Evolutionary conservation across 2,329 filamentous ascomycete species (phyloP).

Genomic region (Fusarium protoensiforme): DNA sequence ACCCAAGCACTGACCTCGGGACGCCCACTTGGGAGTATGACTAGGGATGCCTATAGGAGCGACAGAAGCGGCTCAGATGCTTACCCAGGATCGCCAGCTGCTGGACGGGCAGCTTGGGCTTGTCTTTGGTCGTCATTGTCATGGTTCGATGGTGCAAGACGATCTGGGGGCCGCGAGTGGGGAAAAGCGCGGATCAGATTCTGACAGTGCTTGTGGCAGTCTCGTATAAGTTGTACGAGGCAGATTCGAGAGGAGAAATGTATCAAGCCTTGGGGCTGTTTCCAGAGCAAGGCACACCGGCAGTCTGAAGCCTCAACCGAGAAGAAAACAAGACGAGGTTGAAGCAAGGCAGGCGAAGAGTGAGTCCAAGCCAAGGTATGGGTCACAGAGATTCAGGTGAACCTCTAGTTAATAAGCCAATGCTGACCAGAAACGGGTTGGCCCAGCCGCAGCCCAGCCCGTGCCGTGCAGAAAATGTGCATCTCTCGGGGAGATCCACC

Average conservation of each 20-base stretch:
- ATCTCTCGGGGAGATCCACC: constrained; percentile 3
- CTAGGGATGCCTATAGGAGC: neutral
- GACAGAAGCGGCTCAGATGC: constrained; percentile 35
- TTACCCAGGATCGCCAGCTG: constrained; percentile 84
- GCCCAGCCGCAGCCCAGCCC: neutral
- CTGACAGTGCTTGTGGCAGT: neutral
- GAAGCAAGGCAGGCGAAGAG: constrained; percentile 5
- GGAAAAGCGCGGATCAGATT: constrained; percentile 7
- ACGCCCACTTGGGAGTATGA: neutral
- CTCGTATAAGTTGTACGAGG: neutral
- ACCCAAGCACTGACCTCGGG: constrained; percentile 4
- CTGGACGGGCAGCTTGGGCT: constrained; percentile 76
- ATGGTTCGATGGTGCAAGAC: constrained; percentile 19
- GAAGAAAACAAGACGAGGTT: constrained; percentile 10
- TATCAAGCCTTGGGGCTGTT: neutral
- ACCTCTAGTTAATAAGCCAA: constrained; percentile 7
- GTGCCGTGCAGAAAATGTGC: constrained; percentile 17
- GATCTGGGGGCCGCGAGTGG: constrained; percentile 7
- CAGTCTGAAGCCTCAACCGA: neutral
- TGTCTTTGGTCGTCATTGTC: constrained; percentile 40
- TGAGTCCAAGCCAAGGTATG: constrained; percentile 9
- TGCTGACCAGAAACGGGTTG: constrained; percentile 23
- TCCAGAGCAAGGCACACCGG: neutral
- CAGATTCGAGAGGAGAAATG: neutral
- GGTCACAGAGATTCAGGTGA: neutral